Evolutionary conservation across 352 stramenopile genomes (phyloP).

Genomic region (Phytophthora tubulina): DNA sequence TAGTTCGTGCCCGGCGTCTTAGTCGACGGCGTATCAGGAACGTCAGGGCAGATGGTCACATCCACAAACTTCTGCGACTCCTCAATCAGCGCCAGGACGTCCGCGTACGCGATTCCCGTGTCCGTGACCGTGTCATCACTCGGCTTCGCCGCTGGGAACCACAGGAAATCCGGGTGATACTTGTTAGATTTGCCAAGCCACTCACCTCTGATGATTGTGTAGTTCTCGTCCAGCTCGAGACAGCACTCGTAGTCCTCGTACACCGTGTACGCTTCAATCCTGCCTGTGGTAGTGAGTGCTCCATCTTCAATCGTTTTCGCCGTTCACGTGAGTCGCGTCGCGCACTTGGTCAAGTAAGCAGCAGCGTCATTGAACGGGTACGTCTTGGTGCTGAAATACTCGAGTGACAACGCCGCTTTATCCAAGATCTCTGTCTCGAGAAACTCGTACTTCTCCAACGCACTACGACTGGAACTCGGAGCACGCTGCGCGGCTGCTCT

Average conservation of each 20-base stretch:
- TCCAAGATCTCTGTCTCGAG: slow-evolving; percentile 41
- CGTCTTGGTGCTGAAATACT: slow-evolving; percentile 44
- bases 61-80: slow-evolving; percentile 27
- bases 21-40: slow-evolving; percentile 14
- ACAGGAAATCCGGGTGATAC: slow-evolving; percentile 55
- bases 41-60: too few relatives aligned
- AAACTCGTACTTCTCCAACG: slow-evolving; percentile 57
- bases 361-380: too few relatives aligned
- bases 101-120: slow-evolving; percentile 27
- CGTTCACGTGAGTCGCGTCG: slow-evolving; percentile 55
- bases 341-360: slow-evolving; percentile 51
- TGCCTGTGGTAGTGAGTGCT: slow-evolving; percentile 36
- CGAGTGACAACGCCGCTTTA: slow-evolving; percentile 28
- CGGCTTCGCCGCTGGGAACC: slow-evolving; percentile 43
- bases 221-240: too few relatives aligned
- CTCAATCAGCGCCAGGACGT: slow-evolving; percentile 28
- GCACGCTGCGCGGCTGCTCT: too few relatives aligned
- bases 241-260: slow-evolving; percentile 51
- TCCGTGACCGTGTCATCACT: slow-evolving; percentile 33
- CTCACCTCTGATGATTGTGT: slow-evolving; percentile 54
- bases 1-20: slow-evolving; percentile 27
- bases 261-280: slow-evolving; percentile 41
- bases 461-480: too few relatives aligned
- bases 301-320: slow-evolving; percentile 52
- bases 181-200: slow-evolving; percentile 39